Conservation (phyloP, 1,284 basidiomycete genomes). For the Ustilago esculenta region DNA sequence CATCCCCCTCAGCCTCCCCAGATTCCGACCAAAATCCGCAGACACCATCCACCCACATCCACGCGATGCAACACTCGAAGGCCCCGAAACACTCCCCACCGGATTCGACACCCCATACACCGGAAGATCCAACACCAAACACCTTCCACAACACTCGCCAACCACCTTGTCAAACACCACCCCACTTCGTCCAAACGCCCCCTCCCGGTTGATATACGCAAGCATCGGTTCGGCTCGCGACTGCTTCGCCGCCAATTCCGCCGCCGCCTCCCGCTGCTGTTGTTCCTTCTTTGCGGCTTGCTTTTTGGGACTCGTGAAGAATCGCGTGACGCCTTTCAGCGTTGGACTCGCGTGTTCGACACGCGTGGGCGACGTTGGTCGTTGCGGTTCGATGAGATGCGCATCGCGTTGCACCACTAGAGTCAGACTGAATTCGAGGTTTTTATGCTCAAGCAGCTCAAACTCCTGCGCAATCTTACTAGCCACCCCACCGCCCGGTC, state of each 20-base stretch:
- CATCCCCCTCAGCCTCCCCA: conserved; percentile 55
- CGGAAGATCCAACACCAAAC: conserved; percentile 58
- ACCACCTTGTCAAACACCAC: conserved; percentile 59
- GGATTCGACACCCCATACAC: conserved; percentile 56
- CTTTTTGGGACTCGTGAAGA: conserved; percentile 62
- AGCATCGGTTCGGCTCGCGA: conserved; percentile 55
- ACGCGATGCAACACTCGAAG: conserved; percentile 44
- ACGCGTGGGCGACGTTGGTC: conserved; percentile 26
- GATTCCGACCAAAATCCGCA: conserved; percentile 48
- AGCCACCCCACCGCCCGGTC: conserved; percentile 70
- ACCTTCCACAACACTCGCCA: conserved; percentile 49
- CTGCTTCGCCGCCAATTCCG: conserved; percentile 33
- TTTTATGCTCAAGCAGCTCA: conserved; percentile 71
- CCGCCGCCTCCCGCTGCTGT: conserved; percentile 42
- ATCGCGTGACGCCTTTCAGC: conserved; percentile 52
- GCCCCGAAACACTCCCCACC: conserved; percentile 36
- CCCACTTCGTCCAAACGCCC: conserved; percentile 56
- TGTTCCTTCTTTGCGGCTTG: conserved; percentile 50
- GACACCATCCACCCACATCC: conserved; percentile 28
- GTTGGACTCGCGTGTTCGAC: conserved; percentile 52
- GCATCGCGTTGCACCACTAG: conserved; percentile 59
- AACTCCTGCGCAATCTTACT: conserved; percentile 89
- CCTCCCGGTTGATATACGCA: conserved; percentile 57
- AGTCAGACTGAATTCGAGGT: conserved; percentile 64
- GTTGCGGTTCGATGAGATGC: conserved; percentile 52